These are phyloP conservation scores for Tuctoria greenei DNA, from an alignment of 176 grass and related monocot genomes.

Conservation along the genomic window DNA sequence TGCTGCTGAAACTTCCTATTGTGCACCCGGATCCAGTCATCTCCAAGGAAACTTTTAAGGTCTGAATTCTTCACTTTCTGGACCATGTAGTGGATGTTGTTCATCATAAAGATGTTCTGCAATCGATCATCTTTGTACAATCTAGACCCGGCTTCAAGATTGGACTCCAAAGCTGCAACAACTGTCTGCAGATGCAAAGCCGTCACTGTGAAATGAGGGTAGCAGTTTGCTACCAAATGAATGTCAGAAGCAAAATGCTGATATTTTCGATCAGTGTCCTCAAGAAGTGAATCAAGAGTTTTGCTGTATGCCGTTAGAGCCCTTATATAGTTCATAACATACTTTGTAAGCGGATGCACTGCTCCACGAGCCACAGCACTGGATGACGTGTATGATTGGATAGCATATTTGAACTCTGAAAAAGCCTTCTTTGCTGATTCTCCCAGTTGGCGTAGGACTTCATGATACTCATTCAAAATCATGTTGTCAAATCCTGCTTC, in stretches of 20 bases:
- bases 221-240: slow-evolving; percentile 26
- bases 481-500: slow-evolving; percentile 45
- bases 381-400: slow-evolving; percentile 63
- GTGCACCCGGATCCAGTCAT: slow-evolving; percentile 83
- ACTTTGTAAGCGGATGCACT: slow-evolving; percentile 80
- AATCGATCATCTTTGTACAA: slow-evolving; percentile 65
- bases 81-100: slow-evolving; percentile 92
- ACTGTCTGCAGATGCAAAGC: slow-evolving; percentile 53
- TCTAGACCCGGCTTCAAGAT: slow-evolving; percentile 63
- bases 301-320: slow-evolving; percentile 67
- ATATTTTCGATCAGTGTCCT: slow-evolving; percentile 41
- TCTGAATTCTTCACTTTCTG: slow-evolving; percentile 90
- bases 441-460: slow-evolving; percentile 65
- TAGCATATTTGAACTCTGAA: slow-evolving; percentile 62
- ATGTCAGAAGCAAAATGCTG: slow-evolving; percentile 37
- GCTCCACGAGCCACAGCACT: slow-evolving; percentile 53
- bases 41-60: slow-evolving; percentile 74
- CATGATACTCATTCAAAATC: slow-evolving; percentile 71
- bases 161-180: slow-evolving; percentile 59
- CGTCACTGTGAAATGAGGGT: slow-evolving; percentile 35
- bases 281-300: slow-evolving; percentile 75
- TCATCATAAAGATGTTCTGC: slow-evolving; percentile 88
- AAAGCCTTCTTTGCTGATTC: slow-evolving; percentile 64
- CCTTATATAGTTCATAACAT: slow-evolving; percentile 97
- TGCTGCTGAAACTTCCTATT: slow-evolving; percentile 74